phyloP scores from a whole-genome alignment of 2,329 filamentous ascomycete species.

The Scolecobasidium constrictum region DNA sequence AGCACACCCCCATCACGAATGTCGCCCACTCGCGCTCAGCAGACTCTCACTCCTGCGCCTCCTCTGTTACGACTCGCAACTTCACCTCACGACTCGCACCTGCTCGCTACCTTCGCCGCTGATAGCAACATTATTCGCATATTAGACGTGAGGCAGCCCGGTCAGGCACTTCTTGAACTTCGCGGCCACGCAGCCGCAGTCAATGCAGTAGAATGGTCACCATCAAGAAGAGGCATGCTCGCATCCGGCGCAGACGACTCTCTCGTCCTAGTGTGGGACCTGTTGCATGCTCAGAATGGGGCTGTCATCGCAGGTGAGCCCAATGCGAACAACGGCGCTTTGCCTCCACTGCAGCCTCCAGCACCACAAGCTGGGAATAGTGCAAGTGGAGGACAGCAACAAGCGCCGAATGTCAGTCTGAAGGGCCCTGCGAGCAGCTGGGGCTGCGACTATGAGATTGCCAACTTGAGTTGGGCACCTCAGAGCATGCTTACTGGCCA shows the following conservation, averaged over 20 bases:
- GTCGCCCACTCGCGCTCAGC: constrained; percentile 64
- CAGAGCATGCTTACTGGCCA: constrained; percentile 56
- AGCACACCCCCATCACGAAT: constrained; percentile 41
- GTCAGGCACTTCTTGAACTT: constrained; percentile 86
- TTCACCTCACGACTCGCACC: constrained; percentile 88
- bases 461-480: constrained; percentile 77
- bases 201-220: constrained; percentile 95
- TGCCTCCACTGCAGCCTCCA: constrained; percentile 20
- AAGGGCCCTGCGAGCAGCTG: constrained; percentile 65
- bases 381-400: not conserved
- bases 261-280: constrained; percentile 86
- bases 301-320: constrained; percentile 36
- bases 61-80: constrained; percentile 74
- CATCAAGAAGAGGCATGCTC: constrained; percentile 71
- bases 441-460: constrained; percentile 80
- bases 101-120: constrained; percentile 92
- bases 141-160: constrained; percentile 89
- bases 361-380: constrained; percentile 12
- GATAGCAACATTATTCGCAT: constrained; percentile 90
- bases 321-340: constrained; percentile 18
- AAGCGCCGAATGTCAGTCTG: constrained; percentile 25
- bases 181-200: constrained; percentile 76
- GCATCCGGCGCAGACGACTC: constrained; percentile 89
- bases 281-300: constrained; percentile 56
- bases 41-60: constrained; percentile 54